These are phyloP conservation scores for Klebsormidium nitens DNA, from an alignment of 139 green algal species.

Conservation along the genomic window DNA sequence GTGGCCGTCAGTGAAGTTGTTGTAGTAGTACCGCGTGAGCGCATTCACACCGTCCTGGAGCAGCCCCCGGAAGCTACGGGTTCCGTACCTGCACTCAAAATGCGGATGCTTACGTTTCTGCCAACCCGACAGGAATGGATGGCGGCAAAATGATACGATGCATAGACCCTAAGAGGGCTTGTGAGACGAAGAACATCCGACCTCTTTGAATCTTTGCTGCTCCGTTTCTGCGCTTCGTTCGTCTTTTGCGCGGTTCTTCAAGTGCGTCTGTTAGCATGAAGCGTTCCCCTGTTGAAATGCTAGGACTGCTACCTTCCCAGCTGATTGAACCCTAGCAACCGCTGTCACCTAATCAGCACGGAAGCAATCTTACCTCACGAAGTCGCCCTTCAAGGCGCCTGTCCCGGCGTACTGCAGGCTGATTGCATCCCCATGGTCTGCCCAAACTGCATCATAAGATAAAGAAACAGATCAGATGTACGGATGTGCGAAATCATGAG, in stretches of 20 bases:
- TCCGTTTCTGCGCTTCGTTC: too few species aligned
- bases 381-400: conserved; percentile 34
- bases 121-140: too few species aligned
- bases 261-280: background rate
- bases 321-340: background rate
- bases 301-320: too few species aligned
- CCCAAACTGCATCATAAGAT: conserved; percentile 29
- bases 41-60: conserved; percentile 7
- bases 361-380: conserved; percentile 26
- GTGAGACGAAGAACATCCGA: too few species aligned
- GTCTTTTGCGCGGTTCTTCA: too few species aligned
- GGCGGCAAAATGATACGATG: too few species aligned
- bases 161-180: too few species aligned
- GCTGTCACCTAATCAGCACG: background rate
- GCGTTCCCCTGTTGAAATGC: too few species aligned
- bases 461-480: background rate
- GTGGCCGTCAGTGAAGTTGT: conserved; percentile 19
- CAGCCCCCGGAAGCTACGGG: background rate
- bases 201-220: too few species aligned
- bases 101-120: too few species aligned
- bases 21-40: conserved; percentile 11
- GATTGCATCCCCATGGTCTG: conserved; percentile 37
- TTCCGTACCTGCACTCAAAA: conserved; percentile 10
- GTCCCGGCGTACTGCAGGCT: conserved; percentile 40
- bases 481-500: too few species aligned